Percentiles rank a stretch among this genome's conserved stretches.
phyloP scores from a whole-genome alignment of 768 basidiomycete species.

The Tulasnella sp. region DNA sequence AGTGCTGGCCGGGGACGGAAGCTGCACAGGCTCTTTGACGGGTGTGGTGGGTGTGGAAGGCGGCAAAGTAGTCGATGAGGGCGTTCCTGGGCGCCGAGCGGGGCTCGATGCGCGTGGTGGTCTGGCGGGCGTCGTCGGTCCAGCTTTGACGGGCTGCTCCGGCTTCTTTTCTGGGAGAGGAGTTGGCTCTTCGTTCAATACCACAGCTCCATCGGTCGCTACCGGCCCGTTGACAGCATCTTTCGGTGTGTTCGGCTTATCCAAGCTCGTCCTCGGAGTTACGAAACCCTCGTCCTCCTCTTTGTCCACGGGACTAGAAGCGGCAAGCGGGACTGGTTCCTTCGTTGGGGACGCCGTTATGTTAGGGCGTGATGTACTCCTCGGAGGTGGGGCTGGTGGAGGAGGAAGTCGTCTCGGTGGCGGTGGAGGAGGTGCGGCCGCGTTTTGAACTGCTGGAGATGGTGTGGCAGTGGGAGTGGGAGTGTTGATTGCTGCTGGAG shows the following conservation, averaged over 20 bases:
- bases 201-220: neutral
- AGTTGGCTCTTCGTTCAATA: conserved; percentile 8
- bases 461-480: neutral
- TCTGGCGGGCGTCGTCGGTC: neutral
- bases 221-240: neutral
- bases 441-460: neutral
- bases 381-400: conserved; percentile 24
- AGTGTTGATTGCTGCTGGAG: neutral
- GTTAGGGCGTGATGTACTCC: conserved; percentile 13
- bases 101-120: neutral
- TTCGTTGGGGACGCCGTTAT: neutral
- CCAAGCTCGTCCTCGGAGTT: conserved; percentile 5
- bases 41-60: conserved; percentile 26
- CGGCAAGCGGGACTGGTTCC: neutral
- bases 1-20: conserved; percentile 19
- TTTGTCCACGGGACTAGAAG: neutral
- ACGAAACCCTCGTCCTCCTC: conserved; percentile 11
- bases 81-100: conserved; percentile 29
- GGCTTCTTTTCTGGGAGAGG: neutral
- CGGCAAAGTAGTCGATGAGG: conserved; percentile 33
- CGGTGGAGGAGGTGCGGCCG: neutral
- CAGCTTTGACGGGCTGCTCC: neutral
- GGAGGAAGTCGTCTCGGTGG: neutral
- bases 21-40: conserved; percentile 9
- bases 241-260: neutral